phyloP scores from a whole-genome alignment of 2,329 filamentous ascomycete genomes.

The Neopestalotiopsis sp. region DNA sequence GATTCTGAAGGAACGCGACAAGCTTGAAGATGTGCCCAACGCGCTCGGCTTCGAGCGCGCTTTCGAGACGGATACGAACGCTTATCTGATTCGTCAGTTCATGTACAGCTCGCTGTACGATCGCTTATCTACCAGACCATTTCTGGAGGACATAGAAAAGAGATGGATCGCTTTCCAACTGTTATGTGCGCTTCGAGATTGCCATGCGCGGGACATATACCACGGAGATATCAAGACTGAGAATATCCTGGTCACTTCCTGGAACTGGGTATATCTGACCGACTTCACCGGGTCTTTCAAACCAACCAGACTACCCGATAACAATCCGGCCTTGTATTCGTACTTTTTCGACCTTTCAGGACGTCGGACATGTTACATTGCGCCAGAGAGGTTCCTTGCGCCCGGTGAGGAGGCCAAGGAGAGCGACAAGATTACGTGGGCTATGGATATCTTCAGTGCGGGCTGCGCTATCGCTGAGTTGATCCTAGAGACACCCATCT shows the following conservation, averaged over 20 bases:
- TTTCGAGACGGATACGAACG: constrained; percentile 88
- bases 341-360: constrained; percentile 97
- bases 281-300: constrained; percentile 98
- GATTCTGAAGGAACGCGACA: constrained; percentile 79
- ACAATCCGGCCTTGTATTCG: constrained; percentile 96
- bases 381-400: constrained; percentile 87
- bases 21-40: constrained; percentile 85
- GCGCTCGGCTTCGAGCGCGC: constrained; percentile 88
- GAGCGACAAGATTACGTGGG: constrained; percentile 73
- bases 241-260: constrained; percentile 95
- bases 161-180: constrained; percentile 98
- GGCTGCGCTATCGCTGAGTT: constrained; percentile 97
- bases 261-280: constrained; percentile 99
- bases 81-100: constrained; percentile 92
- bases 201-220: constrained; percentile 85
- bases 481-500: constrained; percentile 94
- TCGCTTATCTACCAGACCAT: constrained; percentile 92
- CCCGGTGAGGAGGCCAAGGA: constrained; percentile 69
- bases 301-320: constrained; percentile 88
- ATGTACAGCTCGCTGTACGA: constrained; percentile 98
- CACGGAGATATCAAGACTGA: constrained; percentile 99
- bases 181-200: constrained; percentile 89
- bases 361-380: constrained; percentile 90
- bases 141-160: constrained; percentile 96
- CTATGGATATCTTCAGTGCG: constrained; percentile 98